Conservation (phyloP, 768 basidiomycete species). For the Boletus pseudo-olivaceus region DNA sequence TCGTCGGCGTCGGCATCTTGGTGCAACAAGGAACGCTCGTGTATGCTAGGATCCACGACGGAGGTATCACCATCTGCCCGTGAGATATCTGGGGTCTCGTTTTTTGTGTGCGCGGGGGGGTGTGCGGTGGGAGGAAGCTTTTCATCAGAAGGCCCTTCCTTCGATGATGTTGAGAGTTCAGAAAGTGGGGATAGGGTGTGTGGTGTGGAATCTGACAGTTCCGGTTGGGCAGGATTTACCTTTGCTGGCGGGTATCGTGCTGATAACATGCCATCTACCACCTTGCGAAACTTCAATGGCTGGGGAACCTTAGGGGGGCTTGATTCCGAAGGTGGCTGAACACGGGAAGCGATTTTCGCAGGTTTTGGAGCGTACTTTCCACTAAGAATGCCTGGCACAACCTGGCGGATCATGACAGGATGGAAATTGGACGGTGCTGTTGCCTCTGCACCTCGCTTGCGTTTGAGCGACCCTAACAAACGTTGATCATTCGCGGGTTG, state of each 20-base stretch:
- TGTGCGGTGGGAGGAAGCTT: background rate
- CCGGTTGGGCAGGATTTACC: conserved; percentile 8
- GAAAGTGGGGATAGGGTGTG: conserved; percentile 18
- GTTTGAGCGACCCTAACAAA: conserved; percentile 27
- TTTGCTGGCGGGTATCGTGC: conserved; percentile 24
- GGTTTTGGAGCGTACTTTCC: conserved; percentile 28
- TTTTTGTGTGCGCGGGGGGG: background rate
- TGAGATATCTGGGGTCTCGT: background rate
- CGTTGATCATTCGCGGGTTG: conserved; percentile 8
- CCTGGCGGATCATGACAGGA: conserved; percentile 35
- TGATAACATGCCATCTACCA: conserved; percentile 36
- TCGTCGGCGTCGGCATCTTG: conserved; percentile 7
- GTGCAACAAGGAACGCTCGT: conserved; percentile 7
- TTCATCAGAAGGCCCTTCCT: conserved; percentile 14
- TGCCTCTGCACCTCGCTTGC: conserved; percentile 25
- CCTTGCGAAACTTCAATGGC: conserved; percentile 38
- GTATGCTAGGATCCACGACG: conserved; percentile 12
- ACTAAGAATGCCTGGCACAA: conserved; percentile 34
- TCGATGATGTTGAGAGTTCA: conserved; percentile 22
- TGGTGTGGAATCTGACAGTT: background rate
- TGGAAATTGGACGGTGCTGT: conserved; percentile 18
- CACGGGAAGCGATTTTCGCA: conserved; percentile 12
- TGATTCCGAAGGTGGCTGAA: conserved; percentile 7
- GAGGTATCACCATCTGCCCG: background rate
- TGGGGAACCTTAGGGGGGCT: conserved; percentile 23